Conservation (phyloP, 345 rosid genomes). For the Lepidium aucheri region DNA sequence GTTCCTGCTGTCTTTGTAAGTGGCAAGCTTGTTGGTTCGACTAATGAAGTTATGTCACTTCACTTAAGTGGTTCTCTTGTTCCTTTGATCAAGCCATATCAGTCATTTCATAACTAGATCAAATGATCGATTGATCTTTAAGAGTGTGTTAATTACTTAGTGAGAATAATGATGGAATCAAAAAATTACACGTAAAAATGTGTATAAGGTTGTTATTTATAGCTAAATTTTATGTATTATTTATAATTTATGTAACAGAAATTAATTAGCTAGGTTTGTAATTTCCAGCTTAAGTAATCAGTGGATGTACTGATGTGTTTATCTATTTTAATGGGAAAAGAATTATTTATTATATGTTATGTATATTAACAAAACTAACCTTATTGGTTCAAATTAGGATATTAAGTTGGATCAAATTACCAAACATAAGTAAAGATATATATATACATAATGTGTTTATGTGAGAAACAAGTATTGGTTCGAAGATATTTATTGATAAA, state of each 20-base stretch:
- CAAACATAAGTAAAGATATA: no score
- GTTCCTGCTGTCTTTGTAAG: conserved; percentile 75
- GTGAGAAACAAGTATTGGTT: not conserved
- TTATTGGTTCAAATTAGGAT: no score
- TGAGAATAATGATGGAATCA: conserved; percentile 9
- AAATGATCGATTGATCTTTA: not conserved
- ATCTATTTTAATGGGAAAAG: conserved; percentile 1
- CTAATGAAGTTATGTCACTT: conserved; percentile 81
- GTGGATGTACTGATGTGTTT: conserved; percentile 20
- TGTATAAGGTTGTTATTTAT: conserved; percentile 16
- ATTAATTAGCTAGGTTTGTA: conserved; percentile 15
- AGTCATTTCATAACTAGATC: conserved; percentile 32
- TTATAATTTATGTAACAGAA: not conserved
- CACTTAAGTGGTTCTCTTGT: conserved; percentile 61
- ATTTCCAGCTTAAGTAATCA: conserved; percentile 20
- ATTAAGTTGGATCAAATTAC: no score
- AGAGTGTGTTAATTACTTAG: not conserved
- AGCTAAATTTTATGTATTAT: not conserved
- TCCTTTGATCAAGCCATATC: conserved; percentile 60
- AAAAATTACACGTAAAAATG: conserved; percentile 23
- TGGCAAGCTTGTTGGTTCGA: conserved; percentile 69
- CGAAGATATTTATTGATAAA: not conserved
- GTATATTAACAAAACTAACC: no score
- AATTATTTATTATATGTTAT: not conserved
- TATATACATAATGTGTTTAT: no score